Conservation (phyloP, 2,329 filamentous ascomycete genomes). For the Ophiostoma perfectum region DNA sequence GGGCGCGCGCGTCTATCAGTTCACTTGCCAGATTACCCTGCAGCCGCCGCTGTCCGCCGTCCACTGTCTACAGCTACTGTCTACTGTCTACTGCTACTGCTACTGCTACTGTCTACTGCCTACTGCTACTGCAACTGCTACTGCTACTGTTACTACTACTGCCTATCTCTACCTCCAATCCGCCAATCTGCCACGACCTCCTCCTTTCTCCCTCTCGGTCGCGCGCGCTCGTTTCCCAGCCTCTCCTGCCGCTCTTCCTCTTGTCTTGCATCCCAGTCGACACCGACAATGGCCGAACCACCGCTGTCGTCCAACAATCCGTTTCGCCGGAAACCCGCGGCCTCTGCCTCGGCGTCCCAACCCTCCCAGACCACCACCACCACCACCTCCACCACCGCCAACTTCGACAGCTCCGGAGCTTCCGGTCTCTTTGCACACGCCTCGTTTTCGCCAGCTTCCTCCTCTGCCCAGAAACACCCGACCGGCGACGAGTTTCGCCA, state of each 20-base stretch:
- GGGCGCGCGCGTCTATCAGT: conserved; percentile 3
- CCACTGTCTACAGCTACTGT: no score
- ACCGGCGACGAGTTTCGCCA: conserved; percentile 32
- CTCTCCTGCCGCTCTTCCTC: neutral
- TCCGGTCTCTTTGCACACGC: neutral
- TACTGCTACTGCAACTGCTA: no score
- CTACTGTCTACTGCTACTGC: no score
- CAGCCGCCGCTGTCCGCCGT: no score
- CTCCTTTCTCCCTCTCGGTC: neutral
- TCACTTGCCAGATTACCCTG: neutral
- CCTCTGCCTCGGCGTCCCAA: neutral
- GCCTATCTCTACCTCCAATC: neutral
- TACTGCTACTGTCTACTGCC: no score
- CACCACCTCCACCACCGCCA: neutral
- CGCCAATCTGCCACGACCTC: neutral
- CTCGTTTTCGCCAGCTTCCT: neutral
- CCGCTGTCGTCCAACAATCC: conserved; percentile 46
- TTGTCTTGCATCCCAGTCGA: neutral
- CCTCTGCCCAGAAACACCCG: conserved; percentile 25
- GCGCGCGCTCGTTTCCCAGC: neutral
- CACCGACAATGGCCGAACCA: conserved; percentile 34
- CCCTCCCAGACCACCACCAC: neutral
- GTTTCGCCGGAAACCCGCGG: conserved; percentile 43
- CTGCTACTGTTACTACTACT: no score
- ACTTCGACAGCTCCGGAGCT: neutral